Conservation (phyloP, 176 grass and related monocot species). For the Ampelocalamus luodianensis region DNA sequence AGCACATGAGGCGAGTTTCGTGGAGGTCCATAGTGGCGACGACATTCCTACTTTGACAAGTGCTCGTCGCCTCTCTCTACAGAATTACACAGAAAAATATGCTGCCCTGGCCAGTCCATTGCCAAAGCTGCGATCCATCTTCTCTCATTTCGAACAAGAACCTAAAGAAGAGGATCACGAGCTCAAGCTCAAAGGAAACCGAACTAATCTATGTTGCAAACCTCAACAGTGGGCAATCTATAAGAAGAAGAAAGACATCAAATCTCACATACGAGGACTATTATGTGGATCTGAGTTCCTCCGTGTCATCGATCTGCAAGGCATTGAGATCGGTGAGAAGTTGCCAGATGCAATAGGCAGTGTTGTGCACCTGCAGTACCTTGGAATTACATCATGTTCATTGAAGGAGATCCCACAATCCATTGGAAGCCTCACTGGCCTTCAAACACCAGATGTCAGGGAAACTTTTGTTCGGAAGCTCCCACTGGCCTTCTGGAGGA, state of each 20-base stretch:
- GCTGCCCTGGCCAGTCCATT: conserved; percentile 9
- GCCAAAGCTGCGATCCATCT: conserved; percentile 47
- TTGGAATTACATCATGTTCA: conserved; percentile 7
- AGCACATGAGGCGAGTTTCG: conserved; percentile 41
- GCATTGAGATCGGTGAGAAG: neutral
- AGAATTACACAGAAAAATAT: conserved; percentile 48
- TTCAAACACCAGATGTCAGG: conserved; percentile 37
- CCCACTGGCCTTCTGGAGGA: conserved; percentile 21
- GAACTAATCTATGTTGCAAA: too few species aligned
- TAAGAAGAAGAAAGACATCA: neutral
- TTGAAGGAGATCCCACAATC: neutral
- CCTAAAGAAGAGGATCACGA: neutral
- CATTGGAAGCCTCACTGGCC: neutral
- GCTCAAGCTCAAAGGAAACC: too few species aligned
- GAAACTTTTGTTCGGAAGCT: conserved; percentile 27
- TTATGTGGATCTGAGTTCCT: conserved; percentile 30
- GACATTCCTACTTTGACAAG: conserved; percentile 29
- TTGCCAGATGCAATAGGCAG: neutral
- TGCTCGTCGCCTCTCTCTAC: conserved; percentile 39
- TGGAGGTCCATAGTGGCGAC: conserved; percentile 29
- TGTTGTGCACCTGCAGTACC: conserved; percentile 28
- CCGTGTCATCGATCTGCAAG: conserved; percentile 31
- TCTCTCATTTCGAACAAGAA: conserved; percentile 37
- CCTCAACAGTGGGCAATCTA: neutral
- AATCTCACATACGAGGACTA: neutral